phyloP scores from a whole-genome alignment of 768 basidiomycete genomes.

The Lentinula guzmanii region DNA sequence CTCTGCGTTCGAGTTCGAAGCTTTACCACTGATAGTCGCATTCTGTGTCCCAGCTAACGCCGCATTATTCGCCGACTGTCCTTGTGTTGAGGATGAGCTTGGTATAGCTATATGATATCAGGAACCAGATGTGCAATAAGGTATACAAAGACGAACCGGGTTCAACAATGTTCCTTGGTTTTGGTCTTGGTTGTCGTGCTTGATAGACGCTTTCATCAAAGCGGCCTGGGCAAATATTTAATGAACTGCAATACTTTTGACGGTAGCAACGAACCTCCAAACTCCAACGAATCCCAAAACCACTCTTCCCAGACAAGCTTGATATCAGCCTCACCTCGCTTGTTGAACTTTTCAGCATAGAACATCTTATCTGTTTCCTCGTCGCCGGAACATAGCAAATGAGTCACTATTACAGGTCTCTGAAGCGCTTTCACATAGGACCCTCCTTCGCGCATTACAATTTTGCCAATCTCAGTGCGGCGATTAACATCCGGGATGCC shows the following conservation, averaged over 20 bases:
- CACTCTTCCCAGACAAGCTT: slow-evolving; percentile 91
- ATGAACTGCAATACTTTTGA: background rate
- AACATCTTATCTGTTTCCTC: slow-evolving; percentile 71
- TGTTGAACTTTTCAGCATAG: slow-evolving; percentile 72
- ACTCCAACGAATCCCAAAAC: slow-evolving; percentile 90
- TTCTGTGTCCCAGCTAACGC: background rate
- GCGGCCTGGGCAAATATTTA: slow-evolving; percentile 34
- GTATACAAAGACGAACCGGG: slow-evolving; percentile 11
- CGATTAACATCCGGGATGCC: slow-evolving; percentile 60
- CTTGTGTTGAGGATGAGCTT: background rate
- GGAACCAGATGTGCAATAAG: background rate
- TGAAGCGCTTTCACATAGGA: slow-evolving; percentile 70
- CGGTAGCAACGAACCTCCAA: slow-evolving; percentile 39
- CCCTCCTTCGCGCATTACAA: slow-evolving; percentile 58
- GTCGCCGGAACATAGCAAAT: slow-evolving; percentile 72
- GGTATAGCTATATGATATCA: background rate
- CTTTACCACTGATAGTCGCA: background rate
- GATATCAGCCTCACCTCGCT: slow-evolving; percentile 64
- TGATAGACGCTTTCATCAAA: slow-evolving; percentile 61
- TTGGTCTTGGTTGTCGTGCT: slow-evolving; percentile 54
- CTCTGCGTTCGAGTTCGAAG: slow-evolving; percentile 37
- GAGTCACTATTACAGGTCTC: slow-evolving; percentile 75
- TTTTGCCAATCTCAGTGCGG: slow-evolving; percentile 58
- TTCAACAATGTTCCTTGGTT: slow-evolving; percentile 32
- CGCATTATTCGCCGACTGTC: background rate